Base-by-base conservation (phyloP, 2,329 filamentous ascomycete genomes). In the Metarhizium rileyi region DNA sequence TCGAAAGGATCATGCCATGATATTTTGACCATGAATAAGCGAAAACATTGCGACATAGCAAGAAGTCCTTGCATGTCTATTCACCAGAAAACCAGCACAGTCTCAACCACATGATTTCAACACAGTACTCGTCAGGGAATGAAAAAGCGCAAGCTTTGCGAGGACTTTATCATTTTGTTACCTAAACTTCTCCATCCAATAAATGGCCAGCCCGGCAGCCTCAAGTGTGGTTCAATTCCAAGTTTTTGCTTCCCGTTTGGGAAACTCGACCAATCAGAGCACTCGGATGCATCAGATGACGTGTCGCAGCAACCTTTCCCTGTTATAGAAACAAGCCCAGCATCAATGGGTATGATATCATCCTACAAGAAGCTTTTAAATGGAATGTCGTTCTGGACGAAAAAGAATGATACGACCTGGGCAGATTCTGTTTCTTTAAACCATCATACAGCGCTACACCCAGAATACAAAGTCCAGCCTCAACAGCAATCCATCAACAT, bases 401-500 rank as follows among this genome's bases (percentile, higher is more conserved):
- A 7, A 28, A 7, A 28, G 8, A 28, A 2, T 28, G n/a, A n/a
- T n/a, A n/a, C n/a, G n/a, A n/a, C n/a, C n/a, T n/a, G n/a, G n/a
- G n/a, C n/a, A n/a, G 28, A 30, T 30, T 3, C 28, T 3, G n/a
- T 36, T 6, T 36, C 6, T 36, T 36, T 6, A 36, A 36, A 2
- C 2, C 33, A 18, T 16, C 33, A 36, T 2, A 8, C n/a, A 4
- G 6, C 33, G 14, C 16, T 5, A 1, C 8, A 36, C 3, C n/a
- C 33, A 36, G 2, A n/a, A n/a, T 16, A 36, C n/a, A 36, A 4
- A 36, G n/a, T 10, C 7, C 18, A 40, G 9, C 36, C 36, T 10
- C 5, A 7, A 40, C n/a, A 7, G 5, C n/a, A 36, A 40, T n/a
- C n/a, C 9, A 22, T 2, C 23, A 44, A 57, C 51, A 71, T 73